Evolutionary conservation across 2,329 filamentous ascomycete genomes (phyloP).

Genomic region (Mollisia scopiformis): DNA sequence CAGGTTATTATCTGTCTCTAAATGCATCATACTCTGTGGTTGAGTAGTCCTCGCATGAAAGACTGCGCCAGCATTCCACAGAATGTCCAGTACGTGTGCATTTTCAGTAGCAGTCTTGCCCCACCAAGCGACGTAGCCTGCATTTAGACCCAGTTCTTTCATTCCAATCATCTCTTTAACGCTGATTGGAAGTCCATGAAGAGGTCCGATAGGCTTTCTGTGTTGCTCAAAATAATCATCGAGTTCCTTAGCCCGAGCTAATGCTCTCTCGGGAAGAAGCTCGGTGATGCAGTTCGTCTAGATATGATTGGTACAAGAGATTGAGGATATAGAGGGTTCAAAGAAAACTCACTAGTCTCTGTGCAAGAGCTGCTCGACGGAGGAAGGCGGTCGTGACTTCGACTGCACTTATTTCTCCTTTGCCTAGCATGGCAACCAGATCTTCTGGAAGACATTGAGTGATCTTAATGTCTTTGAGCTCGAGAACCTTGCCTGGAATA

Average conservation of each 20-base stretch:
- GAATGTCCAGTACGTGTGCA: slow-evolving; percentile 47
- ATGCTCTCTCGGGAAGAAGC: slow-evolving; percentile 50
- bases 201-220: slow-evolving; percentile 53
- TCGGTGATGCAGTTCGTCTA: slow-evolving; percentile 46
- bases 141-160: slow-evolving; percentile 48
- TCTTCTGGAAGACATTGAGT: slow-evolving; percentile 48
- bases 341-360: slow-evolving; percentile 43
- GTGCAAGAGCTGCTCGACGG: slow-evolving; percentile 54
- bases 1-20: slow-evolving; percentile 19
- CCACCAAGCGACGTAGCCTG: slow-evolving; percentile 51
- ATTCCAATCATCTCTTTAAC: slow-evolving; percentile 62
- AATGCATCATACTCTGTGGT: slow-evolving; percentile 53
- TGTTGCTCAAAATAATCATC: slow-evolving; percentile 46
- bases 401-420: slow-evolving; percentile 43
- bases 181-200: slow-evolving; percentile 62
- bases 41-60: slow-evolving; percentile 56
- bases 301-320: background rate
- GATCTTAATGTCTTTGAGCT: slow-evolving; percentile 47
- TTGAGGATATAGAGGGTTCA: background rate
- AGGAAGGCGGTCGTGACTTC: slow-evolving; percentile 55
- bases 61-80: slow-evolving; percentile 50
- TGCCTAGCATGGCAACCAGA: slow-evolving; percentile 47
- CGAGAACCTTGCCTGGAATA: slow-evolving; percentile 46
- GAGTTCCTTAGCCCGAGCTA: slow-evolving; percentile 46
- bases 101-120: slow-evolving; percentile 45